A percentile compares a stretch with the other conserved stretches of the same genome.
phyloP scores from a whole-genome alignment of 192 early-diverging fungal species.

The Chytriomyces confervae region DNA sequence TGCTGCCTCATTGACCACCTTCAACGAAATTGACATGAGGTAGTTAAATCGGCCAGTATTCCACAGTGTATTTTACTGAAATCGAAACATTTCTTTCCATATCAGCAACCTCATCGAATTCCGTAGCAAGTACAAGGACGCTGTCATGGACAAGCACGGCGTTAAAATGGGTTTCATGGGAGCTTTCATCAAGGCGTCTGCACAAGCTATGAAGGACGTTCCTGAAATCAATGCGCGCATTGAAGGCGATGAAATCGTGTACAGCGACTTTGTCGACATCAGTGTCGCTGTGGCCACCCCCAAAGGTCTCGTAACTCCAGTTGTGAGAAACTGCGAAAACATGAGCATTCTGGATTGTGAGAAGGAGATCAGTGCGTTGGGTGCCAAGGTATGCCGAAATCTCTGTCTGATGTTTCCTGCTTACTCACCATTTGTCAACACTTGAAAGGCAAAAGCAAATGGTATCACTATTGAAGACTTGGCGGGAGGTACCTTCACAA shows the following conservation, averaged over 20 bases:
- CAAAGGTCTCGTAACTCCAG: conserved; percentile 98
- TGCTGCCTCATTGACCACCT: conserved; percentile 96
- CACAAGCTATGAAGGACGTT: conserved; percentile 83
- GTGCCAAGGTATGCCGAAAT: conserved; percentile 64
- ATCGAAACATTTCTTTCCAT: not conserved
- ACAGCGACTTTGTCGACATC: conserved; percentile 94
- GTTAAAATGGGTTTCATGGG: conserved; percentile 99
- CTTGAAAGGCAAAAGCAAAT: conserved; percentile 83
- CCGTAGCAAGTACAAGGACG: conserved; percentile 93
- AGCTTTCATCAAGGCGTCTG: conserved; percentile 92
- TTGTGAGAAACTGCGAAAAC: conserved; percentile 88
- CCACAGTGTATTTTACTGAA: not conserved
- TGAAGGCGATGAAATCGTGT: conserved; percentile 89
- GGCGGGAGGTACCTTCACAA: conserved; percentile 98
- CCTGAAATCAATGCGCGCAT: conserved; percentile 95
- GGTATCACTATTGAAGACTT: conserved; percentile 98
- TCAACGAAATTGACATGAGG: conserved; percentile 99
- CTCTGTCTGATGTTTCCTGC: not conserved
- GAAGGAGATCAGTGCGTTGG: conserved; percentile 86
- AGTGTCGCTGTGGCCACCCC: conserved; percentile 96
- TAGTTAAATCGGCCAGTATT: conserved; percentile 10
- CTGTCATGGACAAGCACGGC: conserved; percentile 89
- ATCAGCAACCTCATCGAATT: conserved; percentile 84
- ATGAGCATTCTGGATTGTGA: conserved; percentile 90
- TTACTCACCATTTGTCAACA: not conserved